Base-by-base conservation (phyloP, 805 yeast species). In the Saccharomycopsis microspora region DNA sequence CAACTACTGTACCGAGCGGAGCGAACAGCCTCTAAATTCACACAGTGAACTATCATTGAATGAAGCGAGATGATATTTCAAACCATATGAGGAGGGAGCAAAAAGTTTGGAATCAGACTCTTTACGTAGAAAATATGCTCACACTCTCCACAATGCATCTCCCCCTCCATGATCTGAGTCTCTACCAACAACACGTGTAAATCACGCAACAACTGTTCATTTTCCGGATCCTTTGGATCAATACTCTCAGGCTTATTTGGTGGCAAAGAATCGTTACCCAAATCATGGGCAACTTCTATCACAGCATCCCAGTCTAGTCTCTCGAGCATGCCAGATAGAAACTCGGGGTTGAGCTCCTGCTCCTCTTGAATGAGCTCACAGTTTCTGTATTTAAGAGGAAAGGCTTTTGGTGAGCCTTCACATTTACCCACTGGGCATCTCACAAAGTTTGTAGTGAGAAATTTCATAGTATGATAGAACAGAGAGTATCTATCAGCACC, bases 371-470 rank as follows among this genome's bases (percentile, higher is more conserved):
- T 82, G 35, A 93, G 68, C 56, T 82, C 75, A 57, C 93, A 82
- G 47, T 72, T 71, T 48, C 71, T 63, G 61, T 74, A 90, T 51
- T 71, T 70, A 48, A 93, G 72, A 2, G 98, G 98, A 61, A 88
- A 93, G 19, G 94, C 78, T 4, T 78, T 76, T 9, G 76, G 74
- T 4, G 90, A 74, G 9, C 78, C 67, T 41, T 82, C 87, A 60
- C 98, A 93, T 1, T 79, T 58, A 59, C 82, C 81, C 52, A 87
- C 84, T 0, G 97, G 88, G 65, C 98, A 93, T 62, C 83, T 87
- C 53, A 93, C 95, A 65, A 93, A 93, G 65, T 93, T 93, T 8
- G 97, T 85, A n/a, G 98, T 90, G 31, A 93, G 69, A 58, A 90
- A 79, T 67, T 93, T 90, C 98, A 90, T 90, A 7, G 5, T 42